Percentiles rank a stretch among this genome's conserved stretches.
phyloP scores from a whole-genome alignment of 1,284 basidiomycete species.

The Trichosporon sp. region DNA sequence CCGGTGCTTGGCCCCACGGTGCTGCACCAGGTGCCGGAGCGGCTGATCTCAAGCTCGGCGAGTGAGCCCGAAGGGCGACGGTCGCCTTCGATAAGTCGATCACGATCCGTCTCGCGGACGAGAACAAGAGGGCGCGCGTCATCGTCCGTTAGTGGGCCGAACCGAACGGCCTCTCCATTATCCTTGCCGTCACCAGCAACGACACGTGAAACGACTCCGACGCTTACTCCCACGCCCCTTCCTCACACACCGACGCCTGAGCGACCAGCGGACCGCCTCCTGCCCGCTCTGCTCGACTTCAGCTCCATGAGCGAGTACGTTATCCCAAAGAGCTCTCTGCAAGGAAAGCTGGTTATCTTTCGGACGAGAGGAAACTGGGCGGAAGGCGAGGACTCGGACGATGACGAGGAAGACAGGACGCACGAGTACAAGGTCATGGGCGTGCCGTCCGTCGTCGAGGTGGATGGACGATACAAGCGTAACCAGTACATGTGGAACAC shows the following conservation, averaged over 20 bases:
- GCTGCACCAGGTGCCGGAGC: conserved; percentile 56
- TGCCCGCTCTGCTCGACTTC: conserved; percentile 75
- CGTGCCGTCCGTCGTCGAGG: conserved; percentile 74
- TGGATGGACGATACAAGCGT: conserved; percentile 67
- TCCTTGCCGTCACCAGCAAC: not conserved
- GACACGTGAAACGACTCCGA: conserved; percentile 1
- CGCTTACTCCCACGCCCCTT: conserved; percentile 12
- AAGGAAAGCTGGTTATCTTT: conserved; percentile 78
- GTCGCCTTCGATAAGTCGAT: conserved; percentile 31
- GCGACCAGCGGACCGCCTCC: not conserved
- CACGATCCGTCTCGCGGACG: conserved; percentile 38
- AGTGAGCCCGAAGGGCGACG: conserved; percentile 29
- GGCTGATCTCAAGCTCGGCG: conserved; percentile 48
- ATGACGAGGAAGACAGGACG: conserved; percentile 31
- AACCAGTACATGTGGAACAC: conserved; percentile 94
- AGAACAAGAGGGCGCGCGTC: conserved; percentile 9
- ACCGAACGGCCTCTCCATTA: conserved; percentile 5
- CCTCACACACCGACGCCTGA: not conserved
- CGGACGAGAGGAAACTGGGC: conserved; percentile 43
- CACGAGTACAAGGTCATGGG: conserved; percentile 75
- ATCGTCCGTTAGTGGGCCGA: not conserved
- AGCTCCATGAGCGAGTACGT: conserved; percentile 89
- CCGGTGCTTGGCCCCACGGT: conserved; percentile 52
- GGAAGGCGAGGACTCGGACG: conserved; percentile 25
- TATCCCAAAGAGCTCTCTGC: conserved; percentile 83